Conservation (phyloP, 768 basidiomycete species). For the Chiua virens region DNA sequence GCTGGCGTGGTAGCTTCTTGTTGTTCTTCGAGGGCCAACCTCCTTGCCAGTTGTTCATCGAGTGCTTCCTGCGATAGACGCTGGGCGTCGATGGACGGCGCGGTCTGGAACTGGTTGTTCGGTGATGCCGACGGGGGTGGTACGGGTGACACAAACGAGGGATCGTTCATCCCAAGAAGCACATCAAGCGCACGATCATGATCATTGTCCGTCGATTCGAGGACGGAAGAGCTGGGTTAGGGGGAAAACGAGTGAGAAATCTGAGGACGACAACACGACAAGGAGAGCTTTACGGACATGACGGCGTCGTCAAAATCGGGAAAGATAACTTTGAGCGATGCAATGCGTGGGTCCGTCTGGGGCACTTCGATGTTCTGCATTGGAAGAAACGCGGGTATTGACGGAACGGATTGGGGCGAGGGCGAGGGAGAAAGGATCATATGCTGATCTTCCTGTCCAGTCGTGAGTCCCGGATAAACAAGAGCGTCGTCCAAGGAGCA, state of each 20-base stretch:
- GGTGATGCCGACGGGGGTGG: background rate
- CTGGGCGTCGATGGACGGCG: constrained; percentile 27
- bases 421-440: constrained; percentile 24
- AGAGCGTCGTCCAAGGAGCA: background rate
- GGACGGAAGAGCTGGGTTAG: constrained; percentile 54
- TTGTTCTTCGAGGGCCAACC: constrained; percentile 63
- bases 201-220: constrained; percentile 69
- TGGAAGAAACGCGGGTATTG: background rate
- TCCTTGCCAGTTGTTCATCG: constrained; percentile 78
- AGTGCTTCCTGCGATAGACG: constrained; percentile 58
- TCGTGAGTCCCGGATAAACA: background rate
- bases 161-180: constrained; percentile 85
- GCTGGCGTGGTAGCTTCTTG: constrained; percentile 24
- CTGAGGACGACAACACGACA: background rate
- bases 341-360: constrained; percentile 47
- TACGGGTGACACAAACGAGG: constrained; percentile 54
- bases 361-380: background rate
- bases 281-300: constrained; percentile 44
- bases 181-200: constrained; percentile 76
- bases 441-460: background rate
- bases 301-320: constrained; percentile 78
- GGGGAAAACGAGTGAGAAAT: background rate
- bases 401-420: constrained; percentile 5
- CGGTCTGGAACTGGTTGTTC: background rate
- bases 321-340: constrained; percentile 65